Conservation (phyloP, 2,329 filamentous ascomycete species). For the Fusarium acutatum region DNA sequence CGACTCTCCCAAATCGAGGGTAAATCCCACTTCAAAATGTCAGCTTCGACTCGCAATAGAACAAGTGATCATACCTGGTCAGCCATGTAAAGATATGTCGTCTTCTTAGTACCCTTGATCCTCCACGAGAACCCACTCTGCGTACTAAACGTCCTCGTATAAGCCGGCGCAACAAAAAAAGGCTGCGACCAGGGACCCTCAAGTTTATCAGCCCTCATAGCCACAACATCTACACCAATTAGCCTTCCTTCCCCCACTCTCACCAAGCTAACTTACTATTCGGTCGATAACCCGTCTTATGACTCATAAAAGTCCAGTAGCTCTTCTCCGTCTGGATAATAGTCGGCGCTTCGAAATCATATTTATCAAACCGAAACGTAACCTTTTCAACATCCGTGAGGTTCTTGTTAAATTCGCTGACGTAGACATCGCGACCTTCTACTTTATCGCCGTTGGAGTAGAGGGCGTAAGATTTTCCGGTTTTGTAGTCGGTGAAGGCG, state of each 20-base stretch:
- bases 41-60: accelerated
- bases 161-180: conserved; percentile 57
- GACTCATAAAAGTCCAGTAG: conserved; percentile 69
- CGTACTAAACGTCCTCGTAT: conserved; percentile 61
- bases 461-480: conserved; percentile 63
- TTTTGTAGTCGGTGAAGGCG: conserved; percentile 67
- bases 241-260: not conserved
- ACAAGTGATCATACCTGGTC: conserved; percentile 45
- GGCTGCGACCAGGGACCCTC: conserved; percentile 62
- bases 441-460: conserved; percentile 67
- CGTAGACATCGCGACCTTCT: conserved; percentile 65
- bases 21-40: conserved; percentile 52
- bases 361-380: conserved; percentile 65
- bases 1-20: conserved; percentile 63
- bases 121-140: conserved; percentile 59
- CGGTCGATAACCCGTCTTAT: conserved; percentile 70
- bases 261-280: conserved; percentile 50
- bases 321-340: conserved; percentile 68
- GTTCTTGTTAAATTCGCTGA: conserved; percentile 62
- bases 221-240: conserved; percentile 55
- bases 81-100: conserved; percentile 59
- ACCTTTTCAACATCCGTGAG: conserved; percentile 61
- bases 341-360: conserved; percentile 67
- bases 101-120: conserved; percentile 56
- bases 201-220: conserved; percentile 59